Evolutionary conservation across 805 yeast genomes (phyloP).

Genomic region (Schizosaccharomyces osmophilus): DNA sequence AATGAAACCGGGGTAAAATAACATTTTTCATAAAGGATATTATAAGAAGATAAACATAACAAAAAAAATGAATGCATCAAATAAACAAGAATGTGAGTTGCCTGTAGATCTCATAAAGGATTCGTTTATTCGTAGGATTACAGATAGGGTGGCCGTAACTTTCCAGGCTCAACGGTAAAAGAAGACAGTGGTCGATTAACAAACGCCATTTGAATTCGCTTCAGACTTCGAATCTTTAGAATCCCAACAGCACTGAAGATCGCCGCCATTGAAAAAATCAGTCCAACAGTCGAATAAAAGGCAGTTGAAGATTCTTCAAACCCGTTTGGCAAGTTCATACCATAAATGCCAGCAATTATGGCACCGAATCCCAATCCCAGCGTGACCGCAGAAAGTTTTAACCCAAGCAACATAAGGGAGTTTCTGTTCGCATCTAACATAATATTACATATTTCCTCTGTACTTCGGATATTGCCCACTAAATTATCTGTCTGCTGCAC

Average conservation of each 20-base stretch:
- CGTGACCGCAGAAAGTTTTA: conserved; percentile 36
- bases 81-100: not conserved
- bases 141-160: not conserved
- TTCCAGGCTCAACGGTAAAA: not conserved
- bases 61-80: not conserved
- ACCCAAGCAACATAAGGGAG: conserved; percentile 44
- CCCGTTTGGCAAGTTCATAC: conserved; percentile 86
- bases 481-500: conserved; percentile 69
- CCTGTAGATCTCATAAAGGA: too few species aligned
- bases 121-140: not conserved
- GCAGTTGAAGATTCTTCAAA: conserved; percentile 65
- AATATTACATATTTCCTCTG: conserved; percentile 86
- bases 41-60: too few species aligned
- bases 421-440: conserved; percentile 84
- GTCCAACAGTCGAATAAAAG: conserved; percentile 16
- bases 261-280: not conserved
- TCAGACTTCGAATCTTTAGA: not conserved
- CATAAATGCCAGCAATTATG: conserved; percentile 67
- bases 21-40: too few species aligned
- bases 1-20: too few species aligned
- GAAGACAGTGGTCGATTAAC: not conserved
- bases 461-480: conserved; percentile 61
- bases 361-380: conserved; percentile 61
- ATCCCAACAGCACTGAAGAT: not conserved
- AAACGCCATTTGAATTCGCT: not conserved